phyloP scores from a whole-genome alignment of 2,329 filamentous ascomycete species.

The Endocalyx cinctus region DNA sequence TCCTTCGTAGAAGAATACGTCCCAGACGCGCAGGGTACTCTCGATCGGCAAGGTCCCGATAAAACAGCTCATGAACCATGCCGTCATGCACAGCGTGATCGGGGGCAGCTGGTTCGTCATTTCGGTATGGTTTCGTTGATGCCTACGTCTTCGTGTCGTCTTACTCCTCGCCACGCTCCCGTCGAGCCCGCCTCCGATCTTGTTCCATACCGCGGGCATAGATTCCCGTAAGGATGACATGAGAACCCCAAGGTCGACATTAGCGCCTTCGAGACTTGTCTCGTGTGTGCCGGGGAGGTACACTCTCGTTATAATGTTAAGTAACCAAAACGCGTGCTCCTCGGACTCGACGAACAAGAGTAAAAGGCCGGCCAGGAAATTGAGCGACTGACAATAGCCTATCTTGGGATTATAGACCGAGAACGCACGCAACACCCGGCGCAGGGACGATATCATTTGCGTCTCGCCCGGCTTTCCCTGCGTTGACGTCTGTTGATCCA shows the following conservation, averaged over 20 bases:
- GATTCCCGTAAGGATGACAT: conserved; percentile 82
- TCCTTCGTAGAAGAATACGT: conserved; percentile 92
- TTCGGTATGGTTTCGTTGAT: no score
- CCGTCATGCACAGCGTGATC: conserved; percentile 86
- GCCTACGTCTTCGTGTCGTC: conserved; percentile 47
- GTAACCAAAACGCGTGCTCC: conserved; percentile 87
- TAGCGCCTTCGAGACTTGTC: conserved; percentile 82
- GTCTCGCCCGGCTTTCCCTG: conserved; percentile 52
- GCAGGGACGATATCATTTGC: conserved; percentile 72
- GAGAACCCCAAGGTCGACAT: conserved; percentile 88
- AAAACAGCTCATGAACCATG: conserved; percentile 98
- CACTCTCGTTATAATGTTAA: conserved; percentile 84
- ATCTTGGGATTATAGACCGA: conserved; percentile 86
- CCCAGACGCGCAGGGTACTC: conserved; percentile 88
- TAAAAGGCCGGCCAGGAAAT: conserved; percentile 87
- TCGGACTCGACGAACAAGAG: conserved; percentile 84
- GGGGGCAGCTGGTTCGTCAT: no score
- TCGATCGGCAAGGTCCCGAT: conserved; percentile 91
- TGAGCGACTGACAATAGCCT: conserved; percentile 93
- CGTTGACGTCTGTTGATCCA: conserved; percentile 32
- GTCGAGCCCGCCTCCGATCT: conserved; percentile 77
- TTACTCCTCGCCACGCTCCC: conserved; percentile 37
- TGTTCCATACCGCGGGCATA: conserved; percentile 79
- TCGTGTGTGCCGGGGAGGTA: conserved; percentile 92
- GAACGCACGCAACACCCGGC: conserved; percentile 84